Conservation (phyloP, 495 filamentous ascomycete genomes). For the Lophiotrema nucula region DNA sequence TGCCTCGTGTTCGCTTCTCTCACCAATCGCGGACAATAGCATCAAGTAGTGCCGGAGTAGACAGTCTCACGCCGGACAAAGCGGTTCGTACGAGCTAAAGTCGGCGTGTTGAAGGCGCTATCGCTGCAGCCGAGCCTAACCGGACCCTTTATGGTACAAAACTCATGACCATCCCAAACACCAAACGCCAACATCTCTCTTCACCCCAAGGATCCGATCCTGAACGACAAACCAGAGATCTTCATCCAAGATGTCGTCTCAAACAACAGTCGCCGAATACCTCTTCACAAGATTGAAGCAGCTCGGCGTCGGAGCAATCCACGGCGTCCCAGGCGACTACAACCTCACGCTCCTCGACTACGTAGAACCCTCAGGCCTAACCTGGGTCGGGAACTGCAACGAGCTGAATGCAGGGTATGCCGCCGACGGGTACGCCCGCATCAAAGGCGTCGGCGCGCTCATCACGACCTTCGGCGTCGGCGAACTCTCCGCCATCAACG, state of each 20-base stretch:
- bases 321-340: constrained; percentile 61
- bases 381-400: constrained; percentile 79
- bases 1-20: too few relatives aligned
- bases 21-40: too few relatives aligned
- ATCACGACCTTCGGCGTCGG: constrained; percentile 84
- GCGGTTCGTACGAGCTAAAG: too few relatives aligned
- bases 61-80: too few relatives aligned
- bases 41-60: too few relatives aligned
- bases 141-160: too few relatives aligned
- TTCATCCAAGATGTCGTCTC: neutral
- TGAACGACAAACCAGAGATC: neutral
- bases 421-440: constrained; percentile 75
- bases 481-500: constrained; percentile 72
- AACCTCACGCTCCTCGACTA: constrained; percentile 70
- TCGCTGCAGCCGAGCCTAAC: too few relatives aligned
- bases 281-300: constrained; percentile 69
- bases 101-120: too few relatives aligned
- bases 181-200: too few relatives aligned
- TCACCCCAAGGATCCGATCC: too few relatives aligned
- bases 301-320: constrained; percentile 60
- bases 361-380: constrained; percentile 58
- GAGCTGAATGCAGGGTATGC: constrained; percentile 83
- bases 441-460: constrained; percentile 69
- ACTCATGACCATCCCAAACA: too few relatives aligned
- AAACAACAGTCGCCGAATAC: constrained; percentile 50